Evolutionary conservation across 371 early-diverging fungal genomes (phyloP).

Genomic region (Nematocida sp.): DNA sequence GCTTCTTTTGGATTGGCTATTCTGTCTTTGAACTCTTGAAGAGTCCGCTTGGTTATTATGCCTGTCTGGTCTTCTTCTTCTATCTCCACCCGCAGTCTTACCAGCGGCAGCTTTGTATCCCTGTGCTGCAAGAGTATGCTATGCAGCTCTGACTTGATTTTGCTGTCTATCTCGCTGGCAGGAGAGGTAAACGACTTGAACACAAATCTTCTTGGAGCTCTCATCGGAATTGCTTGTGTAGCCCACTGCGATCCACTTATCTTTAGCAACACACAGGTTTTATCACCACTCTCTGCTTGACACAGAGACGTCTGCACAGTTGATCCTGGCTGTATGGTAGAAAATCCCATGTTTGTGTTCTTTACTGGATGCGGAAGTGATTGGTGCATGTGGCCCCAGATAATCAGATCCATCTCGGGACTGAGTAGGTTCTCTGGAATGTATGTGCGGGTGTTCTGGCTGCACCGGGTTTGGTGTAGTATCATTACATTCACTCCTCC

Average conservation of each 20-base stretch:
- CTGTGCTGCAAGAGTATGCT: slow-evolving; percentile 4
- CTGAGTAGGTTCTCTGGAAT: slow-evolving; percentile 79
- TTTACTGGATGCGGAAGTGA: slow-evolving; percentile 68
- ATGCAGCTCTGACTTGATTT: slow-evolving; percentile 29
- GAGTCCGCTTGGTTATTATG: slow-evolving; percentile 76
- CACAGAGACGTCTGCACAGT: slow-evolving; percentile 87
- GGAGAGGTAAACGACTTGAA: slow-evolving; percentile 64
- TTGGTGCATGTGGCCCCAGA: slow-evolving; percentile 98
- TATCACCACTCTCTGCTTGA: slow-evolving; percentile 76
- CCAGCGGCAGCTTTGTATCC: slow-evolving; percentile 50
- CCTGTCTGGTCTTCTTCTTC: slow-evolving; percentile 71
- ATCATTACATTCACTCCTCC: slow-evolving; percentile 70
- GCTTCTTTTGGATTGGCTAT: slow-evolving; percentile 91
- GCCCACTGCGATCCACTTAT: slow-evolving; percentile 8
- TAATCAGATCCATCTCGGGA: slow-evolving; percentile 74
- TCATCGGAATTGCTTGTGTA: slow-evolving; percentile 69
- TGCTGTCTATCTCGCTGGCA: slow-evolving; percentile 23
- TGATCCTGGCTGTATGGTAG: slow-evolving; percentile 82
- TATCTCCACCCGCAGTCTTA: slow-evolving; percentile 68
- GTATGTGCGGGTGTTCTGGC: slow-evolving; percentile 70
- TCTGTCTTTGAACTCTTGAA: slow-evolving; percentile 70
- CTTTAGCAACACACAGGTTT: slow-evolving; percentile 66
- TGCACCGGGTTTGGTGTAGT: slow-evolving; percentile 75
- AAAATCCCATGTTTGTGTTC: slow-evolving; percentile 68
- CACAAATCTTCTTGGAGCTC: slow-evolving; percentile 77